Percentiles rank a stretch among this genome's conserved stretches.
phyloP scores from a whole-genome alignment of 257 asterid genomes.

The Nyctanthes arbortristis region DNA sequence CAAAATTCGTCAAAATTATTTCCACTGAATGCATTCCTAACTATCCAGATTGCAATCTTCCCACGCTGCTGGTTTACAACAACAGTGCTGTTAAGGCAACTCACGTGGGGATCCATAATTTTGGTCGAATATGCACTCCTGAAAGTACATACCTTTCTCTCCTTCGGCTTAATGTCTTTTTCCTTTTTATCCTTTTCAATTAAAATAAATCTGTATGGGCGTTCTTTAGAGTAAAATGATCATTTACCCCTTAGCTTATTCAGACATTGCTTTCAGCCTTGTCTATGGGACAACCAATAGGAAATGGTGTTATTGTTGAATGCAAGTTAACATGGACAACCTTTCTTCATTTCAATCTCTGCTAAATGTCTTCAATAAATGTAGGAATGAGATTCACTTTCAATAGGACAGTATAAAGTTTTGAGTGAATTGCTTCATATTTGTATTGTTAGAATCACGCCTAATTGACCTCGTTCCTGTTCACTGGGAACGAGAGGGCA shows the following conservation, averaged over 20 bases:
- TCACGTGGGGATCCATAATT: constrained; percentile 65
- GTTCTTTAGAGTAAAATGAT: too few relatives aligned
- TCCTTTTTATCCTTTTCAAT: too few relatives aligned
- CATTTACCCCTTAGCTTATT: too few relatives aligned
- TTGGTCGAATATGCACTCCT: constrained; percentile 89
- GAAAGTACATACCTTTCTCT: constrained; percentile 58
- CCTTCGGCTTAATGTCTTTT: constrained; percentile 10
- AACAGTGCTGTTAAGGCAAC: constrained; percentile 84
- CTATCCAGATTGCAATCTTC: constrained; percentile 87
- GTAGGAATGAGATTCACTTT: background rate
- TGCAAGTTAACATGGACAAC: too few relatives aligned
- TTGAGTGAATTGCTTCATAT: background rate
- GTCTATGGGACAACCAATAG: too few relatives aligned
- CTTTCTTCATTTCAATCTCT: background rate
- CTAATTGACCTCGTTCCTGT: background rate
- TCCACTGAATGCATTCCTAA: constrained; percentile 96
- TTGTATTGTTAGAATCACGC: too few relatives aligned
- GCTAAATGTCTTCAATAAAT: background rate
- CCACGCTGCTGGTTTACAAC: constrained; percentile 81
- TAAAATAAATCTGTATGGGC: too few relatives aligned
- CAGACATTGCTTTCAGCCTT: too few relatives aligned
- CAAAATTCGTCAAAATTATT: constrained; percentile 86
- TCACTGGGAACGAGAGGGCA: background rate
- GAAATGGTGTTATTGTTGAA: too few relatives aligned
- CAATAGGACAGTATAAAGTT: too few relatives aligned